phyloP scores from a whole-genome alignment of 1,284 basidiomycete species.

The Puccinia hordei region DNA sequence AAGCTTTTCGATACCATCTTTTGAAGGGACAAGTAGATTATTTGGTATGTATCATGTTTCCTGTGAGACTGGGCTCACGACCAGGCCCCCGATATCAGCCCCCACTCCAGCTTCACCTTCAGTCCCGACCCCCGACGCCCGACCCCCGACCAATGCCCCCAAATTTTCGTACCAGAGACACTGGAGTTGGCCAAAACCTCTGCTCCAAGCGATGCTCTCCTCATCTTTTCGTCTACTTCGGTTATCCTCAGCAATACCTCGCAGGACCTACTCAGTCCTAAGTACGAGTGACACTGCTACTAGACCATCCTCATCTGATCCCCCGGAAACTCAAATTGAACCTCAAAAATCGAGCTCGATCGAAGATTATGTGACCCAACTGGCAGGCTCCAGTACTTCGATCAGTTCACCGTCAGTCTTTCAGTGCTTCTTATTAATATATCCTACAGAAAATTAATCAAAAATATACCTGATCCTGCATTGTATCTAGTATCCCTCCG shows the following conservation, averaged over 20 bases:
- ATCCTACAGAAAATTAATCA: neutral
- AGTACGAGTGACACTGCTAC: neutral
- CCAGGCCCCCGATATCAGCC: too few relatives aligned
- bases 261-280: neutral
- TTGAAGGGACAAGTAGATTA: too few relatives aligned
- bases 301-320: neutral
- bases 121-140: neutral
- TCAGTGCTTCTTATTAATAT: neutral
- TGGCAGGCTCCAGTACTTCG: neutral
- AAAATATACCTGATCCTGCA: neutral
- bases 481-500: neutral
- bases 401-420: constrained; percentile 21
- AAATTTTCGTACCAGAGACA: neutral
- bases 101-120: neutral
- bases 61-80: too few relatives aligned
- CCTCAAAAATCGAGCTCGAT: constrained; percentile 9
- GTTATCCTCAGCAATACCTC: neutral
- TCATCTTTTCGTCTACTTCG: constrained; percentile 13
- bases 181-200: neutral
- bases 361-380: constrained; percentile 30
- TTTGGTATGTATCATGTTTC: too few relatives aligned
- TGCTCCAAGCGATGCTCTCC: neutral
- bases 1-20: constrained; percentile 11
- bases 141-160: too few relatives aligned
- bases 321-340: neutral